Base-by-base conservation (phyloP, 2,329 filamentous ascomycete genomes). In the Sarocladiaceae sp. region DNA sequence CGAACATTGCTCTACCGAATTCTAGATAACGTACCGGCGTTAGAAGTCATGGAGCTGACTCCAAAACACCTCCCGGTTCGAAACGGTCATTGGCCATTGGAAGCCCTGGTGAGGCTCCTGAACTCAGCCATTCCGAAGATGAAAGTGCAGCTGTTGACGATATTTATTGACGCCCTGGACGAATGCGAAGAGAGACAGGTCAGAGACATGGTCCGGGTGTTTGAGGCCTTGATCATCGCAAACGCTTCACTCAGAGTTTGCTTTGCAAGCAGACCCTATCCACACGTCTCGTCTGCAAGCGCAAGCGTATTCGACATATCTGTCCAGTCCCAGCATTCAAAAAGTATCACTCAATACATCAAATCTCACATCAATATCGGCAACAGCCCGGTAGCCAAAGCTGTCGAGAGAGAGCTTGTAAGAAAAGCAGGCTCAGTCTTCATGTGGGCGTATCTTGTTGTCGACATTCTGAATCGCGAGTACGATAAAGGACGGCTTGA, bases 141-240 rank as follows among this genome's bases (percentile, higher is more conserved):
- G 20, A 15, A 32, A n/a, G 31, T 24, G 10, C 23, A 29, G 13
- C 15, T n/a, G 29, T 10, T 44, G n/a, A 31, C 41, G n/a, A 10
- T 44, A 10, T 44, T 33, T 24, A 23, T 44, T 15, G 41, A 44
- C 20, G 41, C 41, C n/a, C 27, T 44, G 18, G 41, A 44, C 29
- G 41, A 44, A 16, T 44, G 13, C 18, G 41, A 44, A 10, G 41
- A 32, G 31, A 16, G 19, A 3, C 12, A 44, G 33, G 21, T 35
- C 10, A 18, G 33, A 20, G 26, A 33, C 7, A 32, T 44, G 24
- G 31, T 44, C 7, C 31, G 19, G 12, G 20, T n/a, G n/a, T 18
- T 44, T 16, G 5, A 32, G 2, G n/a, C 4, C 6, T 13, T 32
- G n/a, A 18, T 33, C 11, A 31, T 20, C 3, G 9, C 12, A 4